Evolutionary conservation across 179 eudicot species (phyloP).

Genomic region (Spergularia azorica): DNA sequence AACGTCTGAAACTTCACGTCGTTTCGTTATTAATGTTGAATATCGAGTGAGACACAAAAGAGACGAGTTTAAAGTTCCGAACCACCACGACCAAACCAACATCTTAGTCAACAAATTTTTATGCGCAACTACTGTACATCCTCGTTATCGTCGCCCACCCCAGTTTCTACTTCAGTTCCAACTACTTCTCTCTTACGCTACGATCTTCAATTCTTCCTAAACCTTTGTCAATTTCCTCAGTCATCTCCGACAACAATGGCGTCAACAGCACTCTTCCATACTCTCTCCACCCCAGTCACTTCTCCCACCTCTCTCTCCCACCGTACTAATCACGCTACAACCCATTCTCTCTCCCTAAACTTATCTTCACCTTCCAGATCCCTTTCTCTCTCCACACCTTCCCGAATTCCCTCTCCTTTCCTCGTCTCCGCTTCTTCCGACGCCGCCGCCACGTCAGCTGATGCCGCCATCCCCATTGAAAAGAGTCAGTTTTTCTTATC

Average conservation of each 20-base stretch:
- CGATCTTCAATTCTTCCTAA: too few species aligned
- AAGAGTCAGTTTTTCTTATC: slow-evolving; percentile 40
- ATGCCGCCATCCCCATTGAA: slow-evolving; percentile 69
- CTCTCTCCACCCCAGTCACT: slow-evolving; percentile 37
- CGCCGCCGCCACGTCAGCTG: slow-evolving; percentile 21
- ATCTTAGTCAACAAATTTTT: too few species aligned
- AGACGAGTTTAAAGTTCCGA: too few species aligned
- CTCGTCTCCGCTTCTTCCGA: slow-evolving; percentile 39
- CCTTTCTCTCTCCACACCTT: slow-evolving; percentile 40
- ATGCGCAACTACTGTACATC: too few species aligned
- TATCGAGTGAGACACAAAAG: too few species aligned
- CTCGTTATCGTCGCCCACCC: too few species aligned
- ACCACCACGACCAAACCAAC: too few species aligned
- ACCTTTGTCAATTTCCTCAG: too few species aligned
- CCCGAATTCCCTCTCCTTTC: slow-evolving; percentile 26
- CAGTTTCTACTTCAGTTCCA: too few species aligned
- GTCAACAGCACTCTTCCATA: slow-evolving; percentile 31
- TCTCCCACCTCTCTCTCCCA: slow-evolving; percentile 30
- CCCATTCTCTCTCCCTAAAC: slow-evolving; percentile 9
- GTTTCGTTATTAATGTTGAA: too few species aligned
- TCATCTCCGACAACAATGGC: slow-evolving; percentile 10
- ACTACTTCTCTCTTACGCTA: too few species aligned
- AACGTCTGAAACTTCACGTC: too few species aligned
- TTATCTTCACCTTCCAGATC: slow-evolving; percentile 39
- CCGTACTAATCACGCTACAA: slow-evolving; percentile 7